A percentile compares a stretch with the other conserved stretches of the same genome.
Conservation (phyloP, 768 basidiomycete genomes). For the Trichaptum fuscoviolaceum region DNA sequence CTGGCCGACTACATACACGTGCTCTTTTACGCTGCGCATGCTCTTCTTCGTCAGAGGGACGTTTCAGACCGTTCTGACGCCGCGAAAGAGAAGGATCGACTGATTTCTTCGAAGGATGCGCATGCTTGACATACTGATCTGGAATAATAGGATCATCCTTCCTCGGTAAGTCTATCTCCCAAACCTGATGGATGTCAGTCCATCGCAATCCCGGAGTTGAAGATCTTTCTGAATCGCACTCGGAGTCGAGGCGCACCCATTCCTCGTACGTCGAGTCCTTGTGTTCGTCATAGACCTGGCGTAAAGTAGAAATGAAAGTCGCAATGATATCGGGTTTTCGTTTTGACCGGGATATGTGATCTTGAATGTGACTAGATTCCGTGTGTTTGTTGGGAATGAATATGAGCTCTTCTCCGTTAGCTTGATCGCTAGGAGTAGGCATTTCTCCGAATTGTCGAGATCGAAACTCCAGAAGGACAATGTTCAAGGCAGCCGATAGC, state of each 20-base stretch:
- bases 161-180: neutral
- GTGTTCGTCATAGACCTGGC: neutral
- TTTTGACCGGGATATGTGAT: neutral
- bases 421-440: neutral
- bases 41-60: neutral
- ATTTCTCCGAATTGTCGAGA: neutral
- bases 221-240: neutral
- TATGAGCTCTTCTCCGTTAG: neutral
- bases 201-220: neutral
- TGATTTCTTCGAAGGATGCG: neutral
- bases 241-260: neutral
- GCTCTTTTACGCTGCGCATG: neutral
- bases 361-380: neutral
- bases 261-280: neutral
- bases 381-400: neutral
- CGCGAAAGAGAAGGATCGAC: neutral
- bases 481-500: neutral
- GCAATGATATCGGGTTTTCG: neutral
- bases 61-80: neutral
- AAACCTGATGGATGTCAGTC: neutral
- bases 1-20: neutral
- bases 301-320: neutral
- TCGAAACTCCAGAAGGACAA: neutral
- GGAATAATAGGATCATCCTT: neutral
- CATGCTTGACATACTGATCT: neutral